phyloP scores from a whole-genome alignment of 129 eudicot genomes.

The Flaveria linearis region DNA sequence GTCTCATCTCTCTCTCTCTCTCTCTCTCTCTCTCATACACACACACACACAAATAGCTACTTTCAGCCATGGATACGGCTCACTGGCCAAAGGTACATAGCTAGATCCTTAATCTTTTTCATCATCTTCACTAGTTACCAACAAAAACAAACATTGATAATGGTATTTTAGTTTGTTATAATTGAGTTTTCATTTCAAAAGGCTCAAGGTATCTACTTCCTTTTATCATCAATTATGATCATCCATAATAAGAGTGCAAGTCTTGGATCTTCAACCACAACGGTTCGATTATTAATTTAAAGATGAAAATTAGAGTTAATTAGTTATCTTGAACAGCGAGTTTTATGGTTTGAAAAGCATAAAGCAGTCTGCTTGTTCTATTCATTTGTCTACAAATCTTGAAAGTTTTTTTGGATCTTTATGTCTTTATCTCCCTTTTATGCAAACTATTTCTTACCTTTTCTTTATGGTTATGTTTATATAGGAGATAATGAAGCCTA shows the following conservation, averaged over 20 bases:
- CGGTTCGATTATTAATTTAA: not conserved
- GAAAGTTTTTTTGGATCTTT: constrained; percentile 40
- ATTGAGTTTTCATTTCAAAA: constrained; percentile 3
- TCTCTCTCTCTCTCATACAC: not conserved
- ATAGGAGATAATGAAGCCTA: constrained; percentile 62
- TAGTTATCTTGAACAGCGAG: constrained; percentile 29
- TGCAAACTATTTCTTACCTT: constrained; percentile 22
- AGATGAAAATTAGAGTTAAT: constrained; percentile 4
- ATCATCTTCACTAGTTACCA: constrained; percentile 24
- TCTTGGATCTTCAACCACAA: constrained; percentile 7
- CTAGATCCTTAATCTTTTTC: constrained; percentile 32
- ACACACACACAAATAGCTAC: constrained; percentile 17
- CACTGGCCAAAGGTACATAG: constrained; percentile 78
- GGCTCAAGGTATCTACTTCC: constrained; percentile 12
- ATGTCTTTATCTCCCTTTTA: constrained; percentile 40
- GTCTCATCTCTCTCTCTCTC: constrained; percentile 23
- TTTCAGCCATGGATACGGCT: constrained; percentile 67
- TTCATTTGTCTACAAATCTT: constrained; percentile 39
- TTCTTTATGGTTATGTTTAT: constrained; percentile 26
- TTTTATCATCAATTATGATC: constrained; percentile 2
- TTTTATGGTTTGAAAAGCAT: constrained; percentile 35
- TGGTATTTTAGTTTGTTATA: not conserved
- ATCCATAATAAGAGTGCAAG: constrained; percentile 14
- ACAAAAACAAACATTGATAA: not conserved
- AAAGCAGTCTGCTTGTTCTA: constrained; percentile 37